phyloP scores from a whole-genome alignment of 2,329 filamentous ascomycete genomes.

The Ophiostoma piceae region DNA sequence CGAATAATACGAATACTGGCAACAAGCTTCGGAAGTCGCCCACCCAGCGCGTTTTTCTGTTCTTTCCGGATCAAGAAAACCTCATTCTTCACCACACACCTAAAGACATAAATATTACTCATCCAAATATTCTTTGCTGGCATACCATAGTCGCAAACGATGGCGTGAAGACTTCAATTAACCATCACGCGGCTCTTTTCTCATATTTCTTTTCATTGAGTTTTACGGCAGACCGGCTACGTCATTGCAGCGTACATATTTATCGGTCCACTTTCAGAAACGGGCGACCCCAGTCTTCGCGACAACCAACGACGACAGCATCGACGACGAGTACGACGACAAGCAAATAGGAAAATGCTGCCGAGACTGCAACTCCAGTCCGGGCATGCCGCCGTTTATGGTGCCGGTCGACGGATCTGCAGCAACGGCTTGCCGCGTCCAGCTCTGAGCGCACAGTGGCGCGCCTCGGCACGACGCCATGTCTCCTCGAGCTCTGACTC shows the following conservation, averaged over 20 bases:
- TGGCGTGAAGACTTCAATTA: neutral
- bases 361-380: neutral
- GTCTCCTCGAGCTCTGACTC: neutral
- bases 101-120: neutral
- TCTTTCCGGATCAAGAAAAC: neutral
- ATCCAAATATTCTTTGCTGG: neutral
- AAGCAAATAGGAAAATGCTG: neutral
- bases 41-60: slow-evolving; percentile 4
- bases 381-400: neutral
- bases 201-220: neutral
- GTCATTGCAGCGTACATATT: neutral
- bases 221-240: neutral
- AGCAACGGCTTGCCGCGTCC: neutral
- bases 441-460: neutral
- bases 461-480: slow-evolving; percentile 3
- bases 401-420: neutral
- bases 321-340: neutral
- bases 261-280: slow-evolving; percentile 7
- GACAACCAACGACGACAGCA: neutral
- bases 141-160: neutral
- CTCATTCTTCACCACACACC: neutral
- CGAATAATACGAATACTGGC: neutral
- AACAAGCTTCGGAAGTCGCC: slow-evolving; percentile 1
- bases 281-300: neutral
- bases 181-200: neutral